These are phyloP conservation scores for Teunomyces cretensis DNA, from an alignment of 805 yeast genomes.

Conservation along the genomic window DNA sequence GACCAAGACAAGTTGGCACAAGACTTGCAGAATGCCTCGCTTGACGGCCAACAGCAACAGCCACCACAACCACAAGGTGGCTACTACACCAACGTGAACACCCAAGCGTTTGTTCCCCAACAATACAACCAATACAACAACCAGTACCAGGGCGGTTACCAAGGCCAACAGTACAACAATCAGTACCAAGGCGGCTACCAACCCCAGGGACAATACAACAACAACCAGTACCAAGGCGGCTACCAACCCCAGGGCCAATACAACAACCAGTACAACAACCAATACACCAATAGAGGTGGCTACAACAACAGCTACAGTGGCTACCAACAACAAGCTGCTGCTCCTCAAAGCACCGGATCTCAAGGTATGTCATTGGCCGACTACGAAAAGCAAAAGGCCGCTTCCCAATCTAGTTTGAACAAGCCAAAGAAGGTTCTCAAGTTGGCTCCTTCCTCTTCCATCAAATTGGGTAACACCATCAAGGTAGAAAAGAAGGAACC, in stretches of 20 bases:
- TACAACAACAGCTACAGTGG: constrained; percentile 17
- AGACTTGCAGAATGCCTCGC: constrained; percentile 43
- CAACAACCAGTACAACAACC: constrained; percentile 15
- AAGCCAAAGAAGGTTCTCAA: constrained; percentile 69
- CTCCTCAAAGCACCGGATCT: constrained; percentile 20
- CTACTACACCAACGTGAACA: constrained; percentile 49
- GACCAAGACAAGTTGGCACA: constrained; percentile 43
- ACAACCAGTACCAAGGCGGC: constrained; percentile 15
- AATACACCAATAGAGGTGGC: constrained; percentile 19
- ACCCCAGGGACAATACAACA: constrained; percentile 21
- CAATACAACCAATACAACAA: constrained; percentile 14
- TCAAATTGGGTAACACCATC: constrained; percentile 49
- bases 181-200: constrained; percentile 18
- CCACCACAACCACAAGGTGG: background rate
- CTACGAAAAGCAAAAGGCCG: constrained; percentile 67
- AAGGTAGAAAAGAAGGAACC: constrained; percentile 31
- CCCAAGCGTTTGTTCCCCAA: constrained; percentile 51
- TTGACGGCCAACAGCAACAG: constrained; percentile 24
- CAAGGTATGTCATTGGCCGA: constrained; percentile 75
- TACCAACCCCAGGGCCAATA: constrained; percentile 19
- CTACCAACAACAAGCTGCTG: constrained; percentile 8
- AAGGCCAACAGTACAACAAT: constrained; percentile 16
- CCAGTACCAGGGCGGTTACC: constrained; percentile 23
- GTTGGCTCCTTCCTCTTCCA: constrained; percentile 62
- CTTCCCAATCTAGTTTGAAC: constrained; percentile 38